Conservation (phyloP, 495 filamentous ascomycete species). For the Penicilliopsis zonata region DNA sequence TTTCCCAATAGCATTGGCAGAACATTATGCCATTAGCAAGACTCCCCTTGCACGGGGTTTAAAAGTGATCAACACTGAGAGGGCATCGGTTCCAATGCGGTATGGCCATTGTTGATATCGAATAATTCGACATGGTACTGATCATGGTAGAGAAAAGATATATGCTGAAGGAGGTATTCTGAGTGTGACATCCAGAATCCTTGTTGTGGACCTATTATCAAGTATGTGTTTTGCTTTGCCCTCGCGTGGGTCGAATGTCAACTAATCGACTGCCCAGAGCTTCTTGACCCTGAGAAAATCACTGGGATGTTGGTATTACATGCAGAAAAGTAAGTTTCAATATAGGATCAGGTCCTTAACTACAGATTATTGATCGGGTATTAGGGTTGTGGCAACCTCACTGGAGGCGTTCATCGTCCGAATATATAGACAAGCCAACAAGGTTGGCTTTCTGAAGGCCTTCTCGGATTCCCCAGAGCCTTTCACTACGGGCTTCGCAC, state of each 20-base stretch:
- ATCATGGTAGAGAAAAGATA: constrained; percentile 58
- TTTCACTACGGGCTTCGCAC: constrained; percentile 81
- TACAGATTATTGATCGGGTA: constrained; percentile 1
- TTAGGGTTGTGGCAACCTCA: constrained; percentile 70
- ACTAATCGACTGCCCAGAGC: constrained; percentile 23
- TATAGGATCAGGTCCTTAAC: not conserved
- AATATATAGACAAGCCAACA: constrained; percentile 88
- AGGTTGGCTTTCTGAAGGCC: constrained; percentile 85
- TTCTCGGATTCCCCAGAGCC: constrained; percentile 93
- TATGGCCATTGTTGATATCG: constrained; percentile 10
- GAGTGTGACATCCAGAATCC: constrained; percentile 90
- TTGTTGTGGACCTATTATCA: constrained; percentile 85
- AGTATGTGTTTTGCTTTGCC: constrained; percentile 23
- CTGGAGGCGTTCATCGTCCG: constrained; percentile 91
- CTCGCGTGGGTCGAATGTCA: not conserved
- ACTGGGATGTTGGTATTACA: constrained; percentile 84
- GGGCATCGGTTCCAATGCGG: constrained; percentile 68
- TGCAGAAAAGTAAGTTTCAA: constrained; percentile 59
- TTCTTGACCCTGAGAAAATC: constrained; percentile 73
- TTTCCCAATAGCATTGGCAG: constrained; percentile 55
- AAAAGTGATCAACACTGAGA: constrained; percentile 88
- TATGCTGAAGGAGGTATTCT: constrained; percentile 84
- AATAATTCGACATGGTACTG: constrained; percentile 9
- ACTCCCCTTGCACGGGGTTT: constrained; percentile 69
- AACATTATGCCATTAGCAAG: constrained; percentile 80